Conservation (phyloP, 768 basidiomycete genomes). For the Sarcodon sp. region DNA sequence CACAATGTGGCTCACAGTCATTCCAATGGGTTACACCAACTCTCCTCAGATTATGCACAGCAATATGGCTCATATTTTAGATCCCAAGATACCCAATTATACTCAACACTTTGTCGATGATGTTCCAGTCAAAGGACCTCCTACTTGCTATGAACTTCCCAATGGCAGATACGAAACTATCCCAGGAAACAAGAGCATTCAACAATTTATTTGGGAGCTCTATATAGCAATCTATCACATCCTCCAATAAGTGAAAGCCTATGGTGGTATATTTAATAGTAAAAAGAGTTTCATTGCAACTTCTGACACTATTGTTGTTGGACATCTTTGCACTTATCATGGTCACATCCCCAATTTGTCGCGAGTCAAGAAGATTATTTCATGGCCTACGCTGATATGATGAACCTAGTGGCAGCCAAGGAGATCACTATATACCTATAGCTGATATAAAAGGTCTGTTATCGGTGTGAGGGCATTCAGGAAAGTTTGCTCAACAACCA, state of each 20-base stretch:
- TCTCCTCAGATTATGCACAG: background rate
- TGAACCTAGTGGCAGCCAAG: too few species aligned
- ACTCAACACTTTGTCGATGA: too few species aligned
- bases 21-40: slow-evolving; percentile 11
- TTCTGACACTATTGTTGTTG: too few species aligned
- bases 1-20: slow-evolving; percentile 1
- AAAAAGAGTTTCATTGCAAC: slow-evolving; percentile 20
- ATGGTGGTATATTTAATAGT: slow-evolving; percentile 23
- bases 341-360: slow-evolving; percentile 17
- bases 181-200: slow-evolving; percentile 21
- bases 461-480: too few species aligned
- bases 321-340: slow-evolving; percentile 20
- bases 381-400: too few species aligned
- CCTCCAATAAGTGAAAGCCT: slow-evolving; percentile 22
- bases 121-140: slow-evolving; percentile 19
- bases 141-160: slow-evolving; percentile 13
- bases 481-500: too few species aligned
- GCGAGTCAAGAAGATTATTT: slow-evolving; percentile 13
- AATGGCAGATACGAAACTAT: slow-evolving; percentile 22
- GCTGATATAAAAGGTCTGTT: too few species aligned
- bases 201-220: slow-evolving; percentile 27
- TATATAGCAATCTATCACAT: slow-evolving; percentile 21
- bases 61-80: slow-evolving; percentile 14
- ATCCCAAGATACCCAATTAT: slow-evolving; percentile 25
- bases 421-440: too few species aligned